phyloP scores from a whole-genome alignment of 495 filamentous ascomycete species.

The Cercophora newfieldiana region DNA sequence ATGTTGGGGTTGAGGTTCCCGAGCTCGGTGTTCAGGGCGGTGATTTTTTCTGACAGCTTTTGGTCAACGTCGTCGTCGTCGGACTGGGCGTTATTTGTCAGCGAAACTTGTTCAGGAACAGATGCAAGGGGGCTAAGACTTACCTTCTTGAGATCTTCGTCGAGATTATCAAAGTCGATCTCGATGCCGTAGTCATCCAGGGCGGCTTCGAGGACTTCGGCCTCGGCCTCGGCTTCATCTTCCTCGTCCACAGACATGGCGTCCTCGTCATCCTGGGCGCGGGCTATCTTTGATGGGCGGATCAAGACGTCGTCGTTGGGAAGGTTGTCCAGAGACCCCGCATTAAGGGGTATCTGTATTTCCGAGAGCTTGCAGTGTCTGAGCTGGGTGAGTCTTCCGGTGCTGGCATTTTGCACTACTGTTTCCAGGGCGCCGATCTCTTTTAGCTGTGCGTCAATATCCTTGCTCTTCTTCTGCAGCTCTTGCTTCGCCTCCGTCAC shows the following conservation, averaged over 20 bases:
- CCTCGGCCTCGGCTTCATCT: slow-evolving; percentile 61
- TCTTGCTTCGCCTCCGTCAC: slow-evolving; percentile 81
- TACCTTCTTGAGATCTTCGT: slow-evolving; percentile 81
- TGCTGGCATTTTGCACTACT: slow-evolving; percentile 77
- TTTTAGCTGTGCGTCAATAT: slow-evolving; percentile 76
- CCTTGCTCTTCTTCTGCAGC: slow-evolving; percentile 77
- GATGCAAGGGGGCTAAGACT: slow-evolving; percentile 28
- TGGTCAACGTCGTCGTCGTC: slow-evolving; percentile 72
- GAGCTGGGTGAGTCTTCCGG: slow-evolving; percentile 78
- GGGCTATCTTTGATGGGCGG: slow-evolving; percentile 22
- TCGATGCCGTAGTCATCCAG: slow-evolving; percentile 90
- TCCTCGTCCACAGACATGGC: slow-evolving; percentile 83
- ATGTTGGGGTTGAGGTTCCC: slow-evolving; percentile 95
- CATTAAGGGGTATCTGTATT: slow-evolving; percentile 76
- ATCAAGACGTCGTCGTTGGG: slow-evolving; percentile 80
- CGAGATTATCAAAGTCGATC: slow-evolving; percentile 81
- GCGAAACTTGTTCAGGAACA: slow-evolving; percentile 14
- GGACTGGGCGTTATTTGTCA: slow-evolving; percentile 50
- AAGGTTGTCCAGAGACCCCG: slow-evolving; percentile 81
- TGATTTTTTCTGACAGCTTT: slow-evolving; percentile 76
- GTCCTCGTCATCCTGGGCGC: slow-evolving; percentile 61
- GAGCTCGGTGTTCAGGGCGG: slow-evolving; percentile 69
- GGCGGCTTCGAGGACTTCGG: slow-evolving; percentile 52
- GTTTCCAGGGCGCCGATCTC: slow-evolving; percentile 76
- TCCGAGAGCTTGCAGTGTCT: slow-evolving; percentile 92